Evolutionary conservation across 805 yeast genomes (phyloP), one percentile per base, ranked within the genome.

Genomic region (Zygoascus ofunaensis): DNA sequence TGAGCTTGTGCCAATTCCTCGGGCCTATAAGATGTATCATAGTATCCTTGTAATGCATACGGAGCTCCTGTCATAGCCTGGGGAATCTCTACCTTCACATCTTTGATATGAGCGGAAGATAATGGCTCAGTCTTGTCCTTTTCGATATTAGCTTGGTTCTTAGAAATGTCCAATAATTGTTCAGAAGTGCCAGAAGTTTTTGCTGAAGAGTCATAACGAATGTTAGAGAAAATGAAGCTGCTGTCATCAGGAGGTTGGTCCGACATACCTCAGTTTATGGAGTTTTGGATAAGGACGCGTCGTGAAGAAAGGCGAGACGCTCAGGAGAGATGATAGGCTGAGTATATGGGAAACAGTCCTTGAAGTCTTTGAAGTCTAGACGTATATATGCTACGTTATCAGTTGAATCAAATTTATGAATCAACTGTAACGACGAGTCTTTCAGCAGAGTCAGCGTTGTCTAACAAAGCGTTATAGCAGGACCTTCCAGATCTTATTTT

Each of bases 191-290:
- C 36, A 34, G 15, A 7, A 7, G 8, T 15, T 4, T 34, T 22
- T 5, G 33, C 34, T 4, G 19, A 26, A 15, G 44, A 20, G 14
- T 43, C 37, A 22, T 43, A 38, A 14, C 37, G 42, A 34, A 39
- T 33, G 41, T 34, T 41, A 34, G 39, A 34, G 41, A 49, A 49
- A 36, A 49, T 41, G 17, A 48, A 42, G 44, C 44, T 41, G 41
- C 47, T 47, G 21, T 49, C 52, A 24, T 44, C 45, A 26, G 41
- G 34, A 10, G 39, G 37, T 21, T 40, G 51, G 39, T 44, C 51
- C 48, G 51, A 42, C 51, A 48, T 48, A 30, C 45, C 47, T 26
- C 30, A 26, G 30, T 26, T 12, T 12, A 12, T 26, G 10, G n/a
- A n/a, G n/a, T n/a, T n/a, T n/a, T n/a, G n/a, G n/a, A n/a, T n/a